These are phyloP conservation scores for Xylariaceae sp. DNA, from an alignment of 2,329 filamentous ascomycete genomes.

Conservation along the genomic window DNA sequence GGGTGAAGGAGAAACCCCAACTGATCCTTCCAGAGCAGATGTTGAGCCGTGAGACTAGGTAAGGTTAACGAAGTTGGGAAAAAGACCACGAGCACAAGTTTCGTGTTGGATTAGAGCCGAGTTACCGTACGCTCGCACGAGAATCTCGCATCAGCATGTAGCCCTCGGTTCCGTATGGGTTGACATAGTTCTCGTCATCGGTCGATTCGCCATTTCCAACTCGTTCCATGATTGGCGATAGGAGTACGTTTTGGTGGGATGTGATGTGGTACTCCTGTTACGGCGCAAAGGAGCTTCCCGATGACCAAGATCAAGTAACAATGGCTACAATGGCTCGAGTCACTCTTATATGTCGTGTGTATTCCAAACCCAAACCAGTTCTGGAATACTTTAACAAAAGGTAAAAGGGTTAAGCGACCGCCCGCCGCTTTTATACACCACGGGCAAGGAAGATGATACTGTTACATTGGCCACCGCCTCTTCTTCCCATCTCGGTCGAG, in stretches of 20 bases:
- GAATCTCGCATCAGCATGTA: background rate
- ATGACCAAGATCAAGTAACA: too few species aligned
- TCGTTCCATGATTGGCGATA: background rate
- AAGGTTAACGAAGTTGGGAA: background rate
- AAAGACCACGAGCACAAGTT: background rate
- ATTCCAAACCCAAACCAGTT: too few species aligned
- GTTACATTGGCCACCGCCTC: too few species aligned
- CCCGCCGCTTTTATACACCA: too few species aligned
- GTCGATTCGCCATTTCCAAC: background rate
- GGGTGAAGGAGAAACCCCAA: conserved; percentile 15
- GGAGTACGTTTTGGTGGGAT: too few species aligned
- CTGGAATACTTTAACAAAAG: too few species aligned
- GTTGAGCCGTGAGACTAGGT: conserved; percentile 6
- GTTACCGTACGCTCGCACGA: background rate
- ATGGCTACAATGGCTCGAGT: too few species aligned
- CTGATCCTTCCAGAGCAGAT: conserved; percentile 12
- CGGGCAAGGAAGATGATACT: too few species aligned
- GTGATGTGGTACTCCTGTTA: background rate
- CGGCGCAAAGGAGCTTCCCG: background rate
- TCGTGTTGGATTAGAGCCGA: background rate
- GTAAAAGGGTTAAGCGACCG: too few species aligned
- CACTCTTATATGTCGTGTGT: too few species aligned
- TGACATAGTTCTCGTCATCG: background rate
- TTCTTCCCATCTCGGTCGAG: too few species aligned
- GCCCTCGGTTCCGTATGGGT: background rate